Evolutionary conservation across 208 protist species (phyloP).

Genomic region (Crithidia fasciculata): DNA sequence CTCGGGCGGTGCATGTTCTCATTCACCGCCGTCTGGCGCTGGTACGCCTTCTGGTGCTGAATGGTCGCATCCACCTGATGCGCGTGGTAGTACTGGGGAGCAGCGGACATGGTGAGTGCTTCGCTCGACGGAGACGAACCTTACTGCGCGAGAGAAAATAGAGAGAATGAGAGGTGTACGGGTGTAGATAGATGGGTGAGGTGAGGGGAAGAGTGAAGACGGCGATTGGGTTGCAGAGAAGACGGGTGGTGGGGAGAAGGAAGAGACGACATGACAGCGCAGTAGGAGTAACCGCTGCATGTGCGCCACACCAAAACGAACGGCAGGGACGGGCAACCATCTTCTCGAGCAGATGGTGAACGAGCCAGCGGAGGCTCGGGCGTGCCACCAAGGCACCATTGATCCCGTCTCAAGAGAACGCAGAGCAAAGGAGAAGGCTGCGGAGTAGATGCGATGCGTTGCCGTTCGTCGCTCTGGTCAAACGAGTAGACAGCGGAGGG

Average conservation of each 20-base stretch:
- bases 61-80: conserved; percentile 84
- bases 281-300: too few relatives aligned
- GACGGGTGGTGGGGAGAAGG: not conserved
- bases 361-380: too few relatives aligned
- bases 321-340: too few relatives aligned
- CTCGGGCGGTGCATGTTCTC: conserved; percentile 86
- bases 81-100: conserved; percentile 71
- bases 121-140: conserved; percentile 13
- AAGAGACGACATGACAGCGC: too few relatives aligned
- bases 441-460: too few relatives aligned
- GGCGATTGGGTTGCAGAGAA: not conserved
- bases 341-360: too few relatives aligned
- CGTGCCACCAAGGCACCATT: too few relatives aligned
- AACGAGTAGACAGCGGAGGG: not conserved
- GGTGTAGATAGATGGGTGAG: not conserved
- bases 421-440: too few relatives aligned
- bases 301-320: too few relatives aligned
- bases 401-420: too few relatives aligned
- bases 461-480: too few relatives aligned
- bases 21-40: conserved; percentile 92
- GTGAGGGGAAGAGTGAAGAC: not conserved
- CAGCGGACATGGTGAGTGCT: conserved; percentile 41
- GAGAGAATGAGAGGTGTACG: too few relatives aligned
- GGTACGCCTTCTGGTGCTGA: conserved; percentile 93
- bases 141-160: not conserved